These are phyloP conservation scores for Nakazawaea wickerhamii DNA, from an alignment of 805 yeast genomes.

Conservation along the genomic window DNA sequence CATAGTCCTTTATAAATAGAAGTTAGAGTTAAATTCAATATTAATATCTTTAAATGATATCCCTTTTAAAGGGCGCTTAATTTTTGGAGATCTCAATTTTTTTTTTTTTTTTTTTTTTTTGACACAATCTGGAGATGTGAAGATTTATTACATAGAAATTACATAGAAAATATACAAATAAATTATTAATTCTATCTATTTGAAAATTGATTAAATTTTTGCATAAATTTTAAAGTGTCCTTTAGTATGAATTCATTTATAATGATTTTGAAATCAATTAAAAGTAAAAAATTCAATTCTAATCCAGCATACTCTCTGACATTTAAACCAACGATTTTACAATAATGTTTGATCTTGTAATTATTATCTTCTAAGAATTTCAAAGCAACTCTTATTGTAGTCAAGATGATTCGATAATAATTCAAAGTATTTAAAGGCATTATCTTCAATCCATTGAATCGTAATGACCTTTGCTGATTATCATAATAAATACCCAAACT, in stretches of 20 bases:
- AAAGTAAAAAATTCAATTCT: conserved; percentile 35
- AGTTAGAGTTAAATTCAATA: neutral
- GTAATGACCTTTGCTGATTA: conserved; percentile 9
- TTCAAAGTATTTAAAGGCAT: conserved; percentile 30
- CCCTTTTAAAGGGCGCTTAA: no score
- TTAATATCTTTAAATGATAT: neutral
- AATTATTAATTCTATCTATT: neutral
- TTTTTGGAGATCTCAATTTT: no score
- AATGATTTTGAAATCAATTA: conserved; percentile 35
- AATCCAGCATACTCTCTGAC: conserved; percentile 32
- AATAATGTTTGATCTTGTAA: conserved; percentile 35
- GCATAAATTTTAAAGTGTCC: conserved; percentile 28
- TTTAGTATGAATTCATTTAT: conserved; percentile 30
- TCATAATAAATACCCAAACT: conserved; percentile 21
- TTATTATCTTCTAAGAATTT: conserved; percentile 40
- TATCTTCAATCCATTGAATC: conserved; percentile 15
- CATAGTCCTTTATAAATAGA: neutral
- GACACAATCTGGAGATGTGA: neutral
- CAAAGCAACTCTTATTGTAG: conserved; percentile 33
- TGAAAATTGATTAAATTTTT: conserved; percentile 19
- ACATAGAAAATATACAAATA: neutral
- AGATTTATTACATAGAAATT: neutral
- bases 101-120: neutral
- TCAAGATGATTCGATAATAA: conserved; percentile 34
- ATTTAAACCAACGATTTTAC: conserved; percentile 40